Base-by-base conservation (phyloP, 2,329 filamentous ascomycete genomes). In the Cladophialophora yegresii region DNA sequence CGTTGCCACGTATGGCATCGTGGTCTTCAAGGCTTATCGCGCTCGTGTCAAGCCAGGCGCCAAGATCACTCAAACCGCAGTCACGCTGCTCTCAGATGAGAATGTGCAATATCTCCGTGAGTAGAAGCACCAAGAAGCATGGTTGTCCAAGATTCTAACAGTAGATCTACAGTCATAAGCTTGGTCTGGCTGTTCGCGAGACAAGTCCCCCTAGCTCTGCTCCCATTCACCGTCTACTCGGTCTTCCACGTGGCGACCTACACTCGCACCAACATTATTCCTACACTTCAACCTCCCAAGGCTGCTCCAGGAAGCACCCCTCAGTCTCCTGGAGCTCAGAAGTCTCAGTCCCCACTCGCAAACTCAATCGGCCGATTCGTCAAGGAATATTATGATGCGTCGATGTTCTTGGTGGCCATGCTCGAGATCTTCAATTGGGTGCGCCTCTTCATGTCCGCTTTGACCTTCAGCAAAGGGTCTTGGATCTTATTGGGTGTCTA, bases 171-270 rank as follows among this genome's bases (percentile, higher is more conserved):
- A 96, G 93, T 87, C 73, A 93, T 98, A 90, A 92, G 93, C 62
- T 84, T 98, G 67, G 86, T 98, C 73, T 99, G 95, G 95, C 90
- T 99, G 73, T 89, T 93, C 79, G 88, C 89, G 67, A 90, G 91
- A 72, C 93, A 97, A 81, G 89, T 96, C 73, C 88, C 92, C 43
- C 84, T 97, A 72, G 95, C 95, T 62, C 86, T 99, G 73, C 86
- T 97, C 62, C 95, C 95, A 30, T 99, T 96, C 82, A 89, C 88
- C 72, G 91, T 99, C 79, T 99, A 98, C 86, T 98, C 93, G 64
- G 80, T 98, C 79, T 99, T 99, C 88, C 95, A 99, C 81, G 92
- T 98, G 72, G 91, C 93, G 67, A 98, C 95, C 70, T 99, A 99
- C 81, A 91, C 90, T 70, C 92, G 95, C 77, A 90, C 90, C 77